Evolutionary conservation across 2,329 filamentous ascomycete genomes (phyloP).

Genomic region (Plectosphaerella cucumerina): DNA sequence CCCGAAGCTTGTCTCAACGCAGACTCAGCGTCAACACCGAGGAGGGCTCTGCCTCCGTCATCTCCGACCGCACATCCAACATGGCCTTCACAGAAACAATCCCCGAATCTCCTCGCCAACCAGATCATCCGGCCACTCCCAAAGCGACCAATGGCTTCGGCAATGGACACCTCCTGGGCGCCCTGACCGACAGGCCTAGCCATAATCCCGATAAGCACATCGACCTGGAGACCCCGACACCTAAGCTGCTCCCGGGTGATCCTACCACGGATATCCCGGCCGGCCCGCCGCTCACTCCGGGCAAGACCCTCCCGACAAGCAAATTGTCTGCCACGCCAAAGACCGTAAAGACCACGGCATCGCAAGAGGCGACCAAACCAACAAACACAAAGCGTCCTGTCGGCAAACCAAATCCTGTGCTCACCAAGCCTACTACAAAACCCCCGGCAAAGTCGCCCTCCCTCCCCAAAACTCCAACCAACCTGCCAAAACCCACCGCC

Average conservation of each 20-base stretch:
- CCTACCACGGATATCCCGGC: constrained; percentile 13
- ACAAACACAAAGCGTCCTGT: constrained; percentile 16
- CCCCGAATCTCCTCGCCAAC: constrained; percentile 34
- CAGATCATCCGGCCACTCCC: constrained; percentile 4
- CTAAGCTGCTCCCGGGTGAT: constrained; percentile 23
- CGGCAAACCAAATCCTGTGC: constrained; percentile 16
- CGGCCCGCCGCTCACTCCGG: constrained; percentile 1
- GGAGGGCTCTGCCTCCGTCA: constrained; percentile 18
- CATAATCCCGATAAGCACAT: constrained; percentile 34
- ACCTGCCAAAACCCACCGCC: constrained; percentile 20
- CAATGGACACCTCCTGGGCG: constrained; percentile 14
- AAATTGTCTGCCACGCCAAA: constrained; percentile 21
- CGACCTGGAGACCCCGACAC: constrained; percentile 31
- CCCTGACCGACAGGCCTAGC: constrained; percentile 27
- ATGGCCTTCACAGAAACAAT: constrained; percentile 30
- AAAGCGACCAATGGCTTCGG: constrained; percentile 15
- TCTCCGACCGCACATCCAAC: constrained; percentile 15
- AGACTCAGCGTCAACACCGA: constrained; percentile 31
- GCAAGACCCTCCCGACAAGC: constrained; percentile 6
- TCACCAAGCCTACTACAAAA: constrained; percentile 26
- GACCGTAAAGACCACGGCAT: constrained; percentile 4
- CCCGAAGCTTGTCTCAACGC: constrained; percentile 31
- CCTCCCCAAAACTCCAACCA: constrained; percentile 32
- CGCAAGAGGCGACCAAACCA: background rate
- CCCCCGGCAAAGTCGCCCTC: constrained; percentile 30